Conservation (phyloP, 202 grass and related monocot species). For the Zoysia matrella region DNA sequence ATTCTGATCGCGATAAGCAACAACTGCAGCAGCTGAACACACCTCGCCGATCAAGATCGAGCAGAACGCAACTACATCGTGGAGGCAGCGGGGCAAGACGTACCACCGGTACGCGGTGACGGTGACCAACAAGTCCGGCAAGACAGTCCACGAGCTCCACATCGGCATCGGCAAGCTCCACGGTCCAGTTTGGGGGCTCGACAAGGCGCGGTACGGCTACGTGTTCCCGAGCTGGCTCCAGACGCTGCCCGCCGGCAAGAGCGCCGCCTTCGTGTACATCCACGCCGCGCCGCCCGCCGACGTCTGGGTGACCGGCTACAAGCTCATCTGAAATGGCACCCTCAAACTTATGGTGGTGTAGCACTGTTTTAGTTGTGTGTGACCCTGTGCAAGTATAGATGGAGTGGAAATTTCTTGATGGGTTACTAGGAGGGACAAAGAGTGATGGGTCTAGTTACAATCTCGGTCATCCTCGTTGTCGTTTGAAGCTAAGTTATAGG, state of each 20-base stretch:
- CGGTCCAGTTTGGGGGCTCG: constrained; percentile 71
- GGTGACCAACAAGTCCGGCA: constrained; percentile 75
- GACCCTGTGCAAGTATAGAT: not conserved
- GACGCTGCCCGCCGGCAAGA: constrained; percentile 60
- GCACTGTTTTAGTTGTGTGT: not conserved
- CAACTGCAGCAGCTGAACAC: constrained; percentile 19
- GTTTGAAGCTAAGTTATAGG: not conserved
- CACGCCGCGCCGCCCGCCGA: constrained; percentile 63
- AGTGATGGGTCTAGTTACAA: constrained; percentile 38
- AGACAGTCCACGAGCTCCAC: constrained; percentile 69
- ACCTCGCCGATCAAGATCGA: constrained; percentile 51
- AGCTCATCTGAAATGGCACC: constrained; percentile 50
- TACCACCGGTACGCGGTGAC: constrained; percentile 72
- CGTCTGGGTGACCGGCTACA: constrained; percentile 81
- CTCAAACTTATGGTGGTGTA: not conserved
- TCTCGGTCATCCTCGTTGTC: constrained; percentile 43
- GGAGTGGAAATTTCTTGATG: not conserved
- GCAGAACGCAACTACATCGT: constrained; percentile 76
- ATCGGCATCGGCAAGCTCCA: constrained; percentile 67
- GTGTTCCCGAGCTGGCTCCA: constrained; percentile 50
- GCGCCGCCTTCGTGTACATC: constrained; percentile 74
- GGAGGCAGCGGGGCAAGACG: constrained; percentile 54
- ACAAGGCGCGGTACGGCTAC: constrained; percentile 67
- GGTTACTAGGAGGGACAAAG: not conserved
- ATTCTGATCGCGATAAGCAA: not conserved